A percentile compares a stretch with the other conserved stretches of the same genome.
Conservation (phyloP, 305 asterid species). For the Solanum aculeatissimum region DNA sequence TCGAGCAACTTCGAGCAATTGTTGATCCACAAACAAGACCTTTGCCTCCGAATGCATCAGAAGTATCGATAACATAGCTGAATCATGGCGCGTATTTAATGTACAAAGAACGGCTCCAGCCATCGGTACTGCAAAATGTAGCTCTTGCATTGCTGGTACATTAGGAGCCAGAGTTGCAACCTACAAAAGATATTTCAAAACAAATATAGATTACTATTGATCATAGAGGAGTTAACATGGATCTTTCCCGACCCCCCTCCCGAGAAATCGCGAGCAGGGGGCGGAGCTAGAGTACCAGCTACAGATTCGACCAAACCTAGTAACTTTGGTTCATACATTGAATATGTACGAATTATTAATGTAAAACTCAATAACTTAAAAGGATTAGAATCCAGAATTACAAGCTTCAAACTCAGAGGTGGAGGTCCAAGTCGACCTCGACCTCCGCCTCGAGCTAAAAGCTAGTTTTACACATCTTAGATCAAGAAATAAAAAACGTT, state of each 20-base stretch:
- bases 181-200: constrained; percentile 15
- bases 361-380: neutral
- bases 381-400: neutral
- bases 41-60: constrained; percentile 76
- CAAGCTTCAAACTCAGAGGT: neutral
- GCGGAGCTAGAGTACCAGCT: neutral
- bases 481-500: neutral
- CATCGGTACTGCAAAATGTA: constrained; percentile 95
- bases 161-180: constrained; percentile 83
- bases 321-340: neutral
- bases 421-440: neutral
- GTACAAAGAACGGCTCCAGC: constrained; percentile 81
- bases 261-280: neutral
- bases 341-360: neutral
- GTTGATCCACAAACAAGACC: constrained; percentile 59
- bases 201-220: neutral
- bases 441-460: neutral
- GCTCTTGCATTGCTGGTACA: constrained; percentile 81
- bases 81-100: constrained; percentile 67
- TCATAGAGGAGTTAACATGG: neutral
- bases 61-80: constrained; percentile 57
- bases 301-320: neutral
- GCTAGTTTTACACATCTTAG: neutral
- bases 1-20: constrained; percentile 37
- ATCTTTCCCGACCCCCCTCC: neutral